Evolutionary conservation across 805 yeast species (phyloP), one percentile per base, ranked within the genome.

Genomic region (Monosporozyma aerobia): DNA sequence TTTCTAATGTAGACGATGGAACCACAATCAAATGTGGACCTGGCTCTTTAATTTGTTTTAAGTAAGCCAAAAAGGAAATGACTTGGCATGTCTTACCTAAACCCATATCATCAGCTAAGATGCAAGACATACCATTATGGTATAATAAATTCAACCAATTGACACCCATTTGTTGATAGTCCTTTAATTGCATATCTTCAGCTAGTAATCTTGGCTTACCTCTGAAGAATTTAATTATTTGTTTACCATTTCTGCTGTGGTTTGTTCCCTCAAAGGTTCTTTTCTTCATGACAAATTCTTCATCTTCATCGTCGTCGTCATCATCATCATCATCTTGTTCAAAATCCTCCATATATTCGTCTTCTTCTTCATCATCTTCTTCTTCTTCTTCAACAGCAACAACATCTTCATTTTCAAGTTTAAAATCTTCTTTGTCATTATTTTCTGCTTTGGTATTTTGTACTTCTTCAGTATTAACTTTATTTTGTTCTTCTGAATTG

Each of bases 51-150:
- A 69, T 69, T 59, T 87, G 84, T 63, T 88, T 88, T 62, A 94
- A 75, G 63, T 85, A 83, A 1, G 98, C 90, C 64, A 94, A 72
- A 64, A 94, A 94, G 7, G 97, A 78, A 69, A 94, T 92, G 33
- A 94, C 96, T 70, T 94, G 98, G 66, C 96, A 86, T 0, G 99
- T 94, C 66, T 94, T 94, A 54, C 99, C 99, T 48, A 94, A 74
- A 5, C 96, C 99, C 99, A 94, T 94, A 67, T 94, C 99, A 71
- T 94, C 99, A 0, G 99, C 99, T 48, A 94, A 73, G 53, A 94
- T 94, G 71, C 99, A 90, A 6, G 97, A 89, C 53, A 94, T 74
- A 16, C 81, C 77, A 63, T 85, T 81, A 54, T 80, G 81, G 67
- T 92, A 94, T 32, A 94, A 74, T 51, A 92, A 68, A 56, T 83